These are phyloP conservation scores for Rasamsonia emersonii DNA, from an alignment of 2,329 filamentous ascomycete species.

Conservation along the genomic window DNA sequence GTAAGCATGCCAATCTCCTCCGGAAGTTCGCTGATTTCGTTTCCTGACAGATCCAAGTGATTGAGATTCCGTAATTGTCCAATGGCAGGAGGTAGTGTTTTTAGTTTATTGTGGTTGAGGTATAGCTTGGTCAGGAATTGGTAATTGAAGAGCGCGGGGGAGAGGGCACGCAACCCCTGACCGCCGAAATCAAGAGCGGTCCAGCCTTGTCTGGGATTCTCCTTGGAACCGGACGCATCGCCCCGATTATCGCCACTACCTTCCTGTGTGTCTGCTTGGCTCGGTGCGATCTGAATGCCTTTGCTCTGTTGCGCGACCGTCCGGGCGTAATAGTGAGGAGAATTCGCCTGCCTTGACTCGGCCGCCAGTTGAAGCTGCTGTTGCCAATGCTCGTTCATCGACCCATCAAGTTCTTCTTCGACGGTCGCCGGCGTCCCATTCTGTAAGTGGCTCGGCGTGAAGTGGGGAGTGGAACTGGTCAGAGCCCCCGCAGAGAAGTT, in stretches of 20 bases:
- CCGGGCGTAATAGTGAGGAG: conserved; percentile 62
- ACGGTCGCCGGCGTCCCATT: conserved; percentile 50
- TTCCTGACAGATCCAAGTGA: conserved; percentile 80
- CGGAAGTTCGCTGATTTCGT: conserved; percentile 72
- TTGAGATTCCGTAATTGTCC: conserved; percentile 73
- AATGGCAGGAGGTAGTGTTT: conserved; percentile 68
- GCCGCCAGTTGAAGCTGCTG: conserved; percentile 77
- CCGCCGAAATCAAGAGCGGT: conserved; percentile 89
- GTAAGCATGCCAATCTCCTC: conserved; percentile 95
- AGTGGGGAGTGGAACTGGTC: conserved; percentile 46
- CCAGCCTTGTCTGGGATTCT: conserved; percentile 65
- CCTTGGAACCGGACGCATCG: conserved; percentile 55
- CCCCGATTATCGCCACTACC: conserved; percentile 51
- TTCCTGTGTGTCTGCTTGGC: conserved; percentile 39
- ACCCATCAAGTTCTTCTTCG: conserved; percentile 49
- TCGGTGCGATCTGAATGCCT: conserved; percentile 39
- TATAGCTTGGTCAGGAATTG: conserved; percentile 86
- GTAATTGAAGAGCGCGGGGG: conserved; percentile 74
- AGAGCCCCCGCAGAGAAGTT: conserved; percentile 41
- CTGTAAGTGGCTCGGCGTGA: conserved; percentile 49
- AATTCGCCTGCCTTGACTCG: conserved; percentile 59
- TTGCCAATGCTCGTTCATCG: conserved; percentile 69
- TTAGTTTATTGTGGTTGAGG: conserved; percentile 85
- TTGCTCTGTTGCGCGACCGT: conserved; percentile 39
- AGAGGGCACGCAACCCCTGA: conserved; percentile 81